Base-by-base conservation (phyloP, 2,329 filamentous ascomycete genomes). In the Penicillium sp. region DNA sequence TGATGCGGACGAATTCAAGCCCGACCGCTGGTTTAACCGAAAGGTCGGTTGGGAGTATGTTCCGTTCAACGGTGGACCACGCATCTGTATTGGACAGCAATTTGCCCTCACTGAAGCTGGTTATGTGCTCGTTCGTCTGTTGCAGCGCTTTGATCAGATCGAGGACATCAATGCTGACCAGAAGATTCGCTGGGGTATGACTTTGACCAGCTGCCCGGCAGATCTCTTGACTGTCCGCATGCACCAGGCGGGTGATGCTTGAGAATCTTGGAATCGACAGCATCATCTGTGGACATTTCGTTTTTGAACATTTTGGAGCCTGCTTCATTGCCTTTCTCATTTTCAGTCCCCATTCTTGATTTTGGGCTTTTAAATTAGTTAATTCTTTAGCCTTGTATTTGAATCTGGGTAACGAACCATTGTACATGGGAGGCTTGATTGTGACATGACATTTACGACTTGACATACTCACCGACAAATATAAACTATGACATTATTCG, bases 1-100 rank as follows among this genome's bases (percentile, higher is more conserved):
- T 0, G 82, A 84, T 52, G 80, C 80, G 1, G 74, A 80, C 0
- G 71, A 80, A 37, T 92, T 87, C 76, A 81, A 80, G 61, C 90
- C 90, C 0, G 89, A 91, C 52, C 81, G 89, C 59, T 93, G 89
- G 89, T 78, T 86, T 83, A 84, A 86, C 70, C 88, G 87, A 0
- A 84, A 83, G 70, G 63, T 62, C 6, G 85, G 85, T 0, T 91
- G 89, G 86, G 84, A 88, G 64, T 92, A 90, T 72, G 83, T 92
- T 45, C 89, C 90, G 4, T 92, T 92, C 76, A 92, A 91, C 72
- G 88, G 88, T 11, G 89, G 89, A 0, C 87, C 89, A 46, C 80
- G 90, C 35, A 89, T 91, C 71, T 91, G 90, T 75, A 86, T 93
- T 61, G 89, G 90, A 1, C 89, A 94, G 81, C 89, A 94, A 75